These are phyloP conservation scores for Acanthamoeba triangularis DNA, from an alignment of 208 protist genomes.

Conservation along the genomic window DNA sequence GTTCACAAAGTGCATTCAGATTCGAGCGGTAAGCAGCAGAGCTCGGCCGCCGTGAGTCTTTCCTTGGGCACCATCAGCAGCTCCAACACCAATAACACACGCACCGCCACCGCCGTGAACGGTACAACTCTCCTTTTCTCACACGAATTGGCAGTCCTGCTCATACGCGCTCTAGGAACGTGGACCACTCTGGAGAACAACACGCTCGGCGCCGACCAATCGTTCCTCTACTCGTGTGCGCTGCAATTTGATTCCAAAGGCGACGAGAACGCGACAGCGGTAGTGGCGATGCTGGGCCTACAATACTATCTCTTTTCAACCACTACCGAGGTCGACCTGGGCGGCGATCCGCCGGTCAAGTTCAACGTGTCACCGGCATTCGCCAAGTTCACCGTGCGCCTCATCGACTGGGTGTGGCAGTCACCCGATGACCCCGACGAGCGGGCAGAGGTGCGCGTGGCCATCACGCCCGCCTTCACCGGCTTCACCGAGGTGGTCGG, in stretches of 20 bases:
- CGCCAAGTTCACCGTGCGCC: not conserved
- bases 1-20: not conserved
- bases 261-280: not conserved
- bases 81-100: not conserved
- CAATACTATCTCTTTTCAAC: not conserved
- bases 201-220: slow-evolving; percentile 11
- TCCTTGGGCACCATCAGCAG: not conserved
- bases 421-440: not conserved
- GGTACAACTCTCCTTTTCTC: not conserved
- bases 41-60: not conserved
- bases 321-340: not conserved
- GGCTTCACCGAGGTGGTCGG: not conserved
- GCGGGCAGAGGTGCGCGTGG: not conserved
- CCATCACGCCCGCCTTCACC: not conserved
- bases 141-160: not conserved
- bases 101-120: not conserved
- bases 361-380: not conserved
- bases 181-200: not conserved
- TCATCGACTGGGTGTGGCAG: not conserved
- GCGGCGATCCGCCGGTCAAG: not conserved
- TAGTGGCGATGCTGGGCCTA: not conserved
- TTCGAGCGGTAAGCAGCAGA: not conserved
- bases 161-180: not conserved
- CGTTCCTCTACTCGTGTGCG: not conserved
- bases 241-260: not conserved